phyloP scores from a whole-genome alignment of 139 green algal genomes.

The Limnomonas spitsbergensis region DNA sequence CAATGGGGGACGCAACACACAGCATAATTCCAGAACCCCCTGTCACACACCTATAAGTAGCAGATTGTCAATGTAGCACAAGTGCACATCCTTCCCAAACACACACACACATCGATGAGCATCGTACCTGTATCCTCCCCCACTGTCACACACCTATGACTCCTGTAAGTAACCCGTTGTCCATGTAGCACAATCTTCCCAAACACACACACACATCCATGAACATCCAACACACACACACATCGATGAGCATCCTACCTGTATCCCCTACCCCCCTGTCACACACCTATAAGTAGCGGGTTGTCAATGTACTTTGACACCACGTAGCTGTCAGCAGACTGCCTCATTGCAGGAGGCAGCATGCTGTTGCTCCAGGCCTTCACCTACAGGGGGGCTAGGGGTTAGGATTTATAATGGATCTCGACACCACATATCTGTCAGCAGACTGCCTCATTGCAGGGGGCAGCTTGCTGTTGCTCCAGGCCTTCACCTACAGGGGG shows the following conservation, averaged over 20 bases:
- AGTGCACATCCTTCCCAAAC: no score
- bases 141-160: no score
- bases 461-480: conserved; percentile 32
- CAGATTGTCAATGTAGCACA: conserved; percentile 45
- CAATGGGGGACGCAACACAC: no score
- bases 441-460: conserved; percentile 30
- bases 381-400: conserved; percentile 47
- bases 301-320: conserved; percentile 60
- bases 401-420: conserved; percentile 63
- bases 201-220: no score
- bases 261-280: no score
- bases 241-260: no score
- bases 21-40: no score
- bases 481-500: conserved; percentile 57
- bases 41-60: conserved; percentile 17
- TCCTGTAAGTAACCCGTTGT: no score
- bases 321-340: conserved; percentile 34
- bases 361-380: conserved; percentile 50
- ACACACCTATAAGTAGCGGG: conserved; percentile 40
- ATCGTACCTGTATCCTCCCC: no score
- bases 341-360: conserved; percentile 34
- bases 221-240: no score
- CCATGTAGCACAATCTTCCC: no score
- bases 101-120: no score
- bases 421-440: conserved; percentile 41